Conservation (phyloP, 257 asterid genomes). For the Orobanche coerulescens region DNA sequence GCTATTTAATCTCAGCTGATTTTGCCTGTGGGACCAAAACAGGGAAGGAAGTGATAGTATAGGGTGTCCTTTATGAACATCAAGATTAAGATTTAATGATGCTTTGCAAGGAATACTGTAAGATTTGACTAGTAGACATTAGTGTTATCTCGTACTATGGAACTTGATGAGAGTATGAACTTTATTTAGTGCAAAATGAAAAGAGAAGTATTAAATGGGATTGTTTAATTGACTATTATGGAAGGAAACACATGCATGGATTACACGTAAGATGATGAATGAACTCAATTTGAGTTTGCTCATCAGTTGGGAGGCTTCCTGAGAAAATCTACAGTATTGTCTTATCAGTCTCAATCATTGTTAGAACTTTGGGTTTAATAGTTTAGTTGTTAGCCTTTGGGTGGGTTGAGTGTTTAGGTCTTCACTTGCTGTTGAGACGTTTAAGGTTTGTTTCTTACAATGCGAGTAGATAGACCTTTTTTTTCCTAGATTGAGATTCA, state of each 20-base stretch:
- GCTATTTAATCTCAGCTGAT: neutral
- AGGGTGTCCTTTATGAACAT: neutral
- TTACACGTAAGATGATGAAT: neutral
- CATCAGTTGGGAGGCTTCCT: neutral
- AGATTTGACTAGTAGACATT: neutral
- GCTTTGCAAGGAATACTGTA: neutral
- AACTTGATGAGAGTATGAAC: neutral
- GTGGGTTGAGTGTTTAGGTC: neutral
- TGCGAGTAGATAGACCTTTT: neutral
- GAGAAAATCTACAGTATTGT: neutral
- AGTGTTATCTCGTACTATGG: neutral
- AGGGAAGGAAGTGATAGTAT: neutral
- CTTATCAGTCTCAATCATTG: neutral
- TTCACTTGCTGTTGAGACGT: neutral
- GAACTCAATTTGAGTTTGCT: slow-evolving; percentile 6
- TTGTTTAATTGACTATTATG: neutral
- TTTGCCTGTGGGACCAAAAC: neutral
- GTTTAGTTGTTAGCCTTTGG: no score
- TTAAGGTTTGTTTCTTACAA: neutral
- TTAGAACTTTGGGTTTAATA: no score
- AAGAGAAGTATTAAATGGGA: neutral
- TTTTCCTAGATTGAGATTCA: neutral
- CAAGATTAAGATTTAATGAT: neutral
- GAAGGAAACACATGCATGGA: neutral
- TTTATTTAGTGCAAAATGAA: neutral